Base-by-base conservation (phyloP, 2,329 filamentous ascomycete species). In the Cercospora beticola region DNA sequence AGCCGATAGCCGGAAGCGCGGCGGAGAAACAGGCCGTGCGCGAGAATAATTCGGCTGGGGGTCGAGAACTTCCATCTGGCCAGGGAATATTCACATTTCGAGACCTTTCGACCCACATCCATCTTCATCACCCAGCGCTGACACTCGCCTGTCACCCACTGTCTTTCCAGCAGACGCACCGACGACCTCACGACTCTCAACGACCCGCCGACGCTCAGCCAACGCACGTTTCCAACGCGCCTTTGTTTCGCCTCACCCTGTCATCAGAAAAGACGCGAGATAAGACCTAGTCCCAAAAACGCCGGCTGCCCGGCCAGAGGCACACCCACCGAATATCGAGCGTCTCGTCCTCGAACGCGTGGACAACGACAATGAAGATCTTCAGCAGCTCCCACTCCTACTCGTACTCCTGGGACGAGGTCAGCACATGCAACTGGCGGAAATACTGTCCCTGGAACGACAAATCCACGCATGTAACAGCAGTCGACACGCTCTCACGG, bases 381-480 rank as follows among this genome's bases (percentile, higher is more conserved):
- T 98, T 98, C 78, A 92, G 92, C 75, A 96, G 93, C 77, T 85
- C 86, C 46, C 92, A 93, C 82, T 93, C 93, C 70, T 99, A 96
- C 83, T 87, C 97, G 84, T 99, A 99, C 86, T 97, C 94, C 57
- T 99, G 95, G 95, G 93, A 97, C 78, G 94, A 98, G 81, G 95
- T 99, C 40, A 97, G 93, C 28, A 93, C 93, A 14, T 93, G 92
- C 79, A 99, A 99, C 86, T 99, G 95, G 95, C 91, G 90, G 75
- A 99, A 99, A 82, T 99, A 99, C 83, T 96, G 93, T 77, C 94
- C 94, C 21, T 98, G 95, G 75, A 99, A 99, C 84, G 92, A 97
- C 81, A 95, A 97, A 83, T 94, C 92, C n/a, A 92, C 93, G 49
- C 95, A 99, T 81, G 95, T 99, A 74, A 89, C 96, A 73, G 94